Conservation (phyloP, 2,329 filamentous ascomycete genomes). For the Aspergillus sp. region DNA sequence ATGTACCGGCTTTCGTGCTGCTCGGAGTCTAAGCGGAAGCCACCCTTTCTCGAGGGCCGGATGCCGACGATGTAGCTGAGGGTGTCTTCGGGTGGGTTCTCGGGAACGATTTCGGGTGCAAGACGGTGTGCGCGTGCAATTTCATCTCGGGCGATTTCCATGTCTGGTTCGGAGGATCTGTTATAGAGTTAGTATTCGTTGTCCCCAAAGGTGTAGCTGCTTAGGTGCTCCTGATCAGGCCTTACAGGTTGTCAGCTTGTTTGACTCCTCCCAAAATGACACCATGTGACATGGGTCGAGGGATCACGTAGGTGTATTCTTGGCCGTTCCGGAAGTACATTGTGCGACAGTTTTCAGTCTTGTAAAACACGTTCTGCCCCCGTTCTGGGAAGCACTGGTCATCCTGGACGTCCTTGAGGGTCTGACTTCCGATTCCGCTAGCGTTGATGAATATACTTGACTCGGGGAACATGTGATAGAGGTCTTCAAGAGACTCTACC, state of each 20-base stretch:
- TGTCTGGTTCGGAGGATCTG: constrained; percentile 39
- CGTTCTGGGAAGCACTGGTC: constrained; percentile 39
- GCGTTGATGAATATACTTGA: constrained; percentile 43
- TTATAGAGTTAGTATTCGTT: background rate
- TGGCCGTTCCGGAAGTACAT: constrained; percentile 41
- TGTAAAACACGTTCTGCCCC: constrained; percentile 42
- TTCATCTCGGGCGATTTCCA: constrained; percentile 41
- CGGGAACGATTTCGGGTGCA: constrained; percentile 40
- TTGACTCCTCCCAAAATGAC: constrained; percentile 41
- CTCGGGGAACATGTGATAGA: constrained; percentile 39
- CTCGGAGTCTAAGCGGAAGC: constrained; percentile 39
- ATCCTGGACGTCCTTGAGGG: constrained; percentile 37
- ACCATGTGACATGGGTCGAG: constrained; percentile 36
- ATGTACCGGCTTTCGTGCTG: constrained; percentile 27
- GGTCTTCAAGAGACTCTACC: constrained; percentile 35
- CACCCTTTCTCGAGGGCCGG: constrained; percentile 37
- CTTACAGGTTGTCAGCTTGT: constrained; percentile 36
- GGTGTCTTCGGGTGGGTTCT: constrained; percentile 29
- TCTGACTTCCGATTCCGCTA: constrained; percentile 40
- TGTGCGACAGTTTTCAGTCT: constrained; percentile 31
- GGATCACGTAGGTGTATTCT: constrained; percentile 44
- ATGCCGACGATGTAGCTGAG: constrained; percentile 41
- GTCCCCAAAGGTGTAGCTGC: background rate
- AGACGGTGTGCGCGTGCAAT: constrained; percentile 42
- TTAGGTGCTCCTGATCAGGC: background rate